Percentiles rank a stretch among this genome's conserved stretches.
phyloP scores from a whole-genome alignment of 1,284 basidiomycete genomes.

The Cryptococcus amylolentus region DNA sequence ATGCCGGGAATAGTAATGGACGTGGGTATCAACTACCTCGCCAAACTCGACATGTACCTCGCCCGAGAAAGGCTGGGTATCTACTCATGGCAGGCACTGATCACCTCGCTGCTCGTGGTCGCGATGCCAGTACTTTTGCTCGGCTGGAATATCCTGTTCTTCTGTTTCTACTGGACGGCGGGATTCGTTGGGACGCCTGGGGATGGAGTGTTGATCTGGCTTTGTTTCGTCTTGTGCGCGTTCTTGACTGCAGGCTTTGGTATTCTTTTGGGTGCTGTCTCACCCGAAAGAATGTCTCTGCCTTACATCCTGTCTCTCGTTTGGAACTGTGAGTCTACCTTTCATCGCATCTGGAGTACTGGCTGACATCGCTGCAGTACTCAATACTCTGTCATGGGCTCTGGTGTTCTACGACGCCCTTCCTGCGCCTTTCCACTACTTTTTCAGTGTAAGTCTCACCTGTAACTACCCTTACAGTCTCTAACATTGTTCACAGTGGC shows the following conservation, averaged over 20 bases:
- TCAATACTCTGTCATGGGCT: neutral
- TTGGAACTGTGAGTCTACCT: neutral
- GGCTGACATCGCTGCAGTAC: neutral
- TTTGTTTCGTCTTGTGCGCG: neutral
- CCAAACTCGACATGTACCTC: neutral
- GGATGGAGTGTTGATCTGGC: neutral
- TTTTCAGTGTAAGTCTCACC: neutral
- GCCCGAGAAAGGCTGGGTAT: neutral
- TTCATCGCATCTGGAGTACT: neutral
- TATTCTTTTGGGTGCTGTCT: neutral
- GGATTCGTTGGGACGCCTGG: neutral
- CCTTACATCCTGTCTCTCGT: neutral
- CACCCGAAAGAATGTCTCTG: neutral
- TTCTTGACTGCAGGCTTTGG: neutral
- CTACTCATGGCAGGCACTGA: neutral
- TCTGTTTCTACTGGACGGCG: neutral
- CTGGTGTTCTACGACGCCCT: neutral
- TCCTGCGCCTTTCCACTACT: neutral
- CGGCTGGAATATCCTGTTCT: neutral
- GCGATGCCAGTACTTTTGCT: neutral
- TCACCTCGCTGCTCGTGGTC: neutral
- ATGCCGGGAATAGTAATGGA: neutral
- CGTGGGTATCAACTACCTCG: neutral
- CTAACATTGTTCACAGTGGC: neutral
- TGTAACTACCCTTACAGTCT: neutral